A percentile compares a stretch with the other conserved stretches of the same genome.
Evolutionary conservation across 2,329 filamentous ascomycete genomes (phyloP).

Genomic region (Torrubiellomyces zombiae): DNA sequence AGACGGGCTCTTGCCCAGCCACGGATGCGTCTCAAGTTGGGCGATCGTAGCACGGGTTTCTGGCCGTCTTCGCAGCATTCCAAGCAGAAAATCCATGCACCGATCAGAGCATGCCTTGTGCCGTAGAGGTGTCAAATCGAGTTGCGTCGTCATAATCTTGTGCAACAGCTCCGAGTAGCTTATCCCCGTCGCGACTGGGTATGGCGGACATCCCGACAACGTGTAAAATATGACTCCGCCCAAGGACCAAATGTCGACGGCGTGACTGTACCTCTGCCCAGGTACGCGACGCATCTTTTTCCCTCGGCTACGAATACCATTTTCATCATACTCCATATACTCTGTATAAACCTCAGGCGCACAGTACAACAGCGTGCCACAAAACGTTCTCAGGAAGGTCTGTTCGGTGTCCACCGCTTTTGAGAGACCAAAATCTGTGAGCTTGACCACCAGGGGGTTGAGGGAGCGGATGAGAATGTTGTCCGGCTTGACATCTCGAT

Average conservation of each 20-base stretch:
- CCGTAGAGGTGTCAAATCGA: constrained; percentile 50
- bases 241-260: constrained; percentile 92
- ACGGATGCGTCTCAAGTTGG: constrained; percentile 54
- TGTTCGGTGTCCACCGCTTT: constrained; percentile 84
- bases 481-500: constrained; percentile 97
- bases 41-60: constrained; percentile 56
- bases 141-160: constrained; percentile 64
- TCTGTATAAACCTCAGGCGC: constrained; percentile 89
- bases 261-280: constrained; percentile 65
- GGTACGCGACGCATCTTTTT: constrained; percentile 42
- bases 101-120: constrained; percentile 40
- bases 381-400: constrained; percentile 91
- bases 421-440: constrained; percentile 92
- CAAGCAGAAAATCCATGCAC: constrained; percentile 56
- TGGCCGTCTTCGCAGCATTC: constrained; percentile 73
- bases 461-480: constrained; percentile 74
- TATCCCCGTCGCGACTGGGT: constrained; percentile 58
- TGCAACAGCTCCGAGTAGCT: constrained; percentile 66
- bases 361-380: constrained; percentile 87
- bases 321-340: constrained; percentile 50
- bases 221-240: constrained; percentile 83
- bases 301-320: constrained; percentile 45
- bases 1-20: constrained; percentile 36
- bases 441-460: constrained; percentile 65
- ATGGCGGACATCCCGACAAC: constrained; percentile 66